Evolutionary conservation across 352 stramenopile species (phyloP).

Genomic region (Nothophytophthora sp.): DNA sequence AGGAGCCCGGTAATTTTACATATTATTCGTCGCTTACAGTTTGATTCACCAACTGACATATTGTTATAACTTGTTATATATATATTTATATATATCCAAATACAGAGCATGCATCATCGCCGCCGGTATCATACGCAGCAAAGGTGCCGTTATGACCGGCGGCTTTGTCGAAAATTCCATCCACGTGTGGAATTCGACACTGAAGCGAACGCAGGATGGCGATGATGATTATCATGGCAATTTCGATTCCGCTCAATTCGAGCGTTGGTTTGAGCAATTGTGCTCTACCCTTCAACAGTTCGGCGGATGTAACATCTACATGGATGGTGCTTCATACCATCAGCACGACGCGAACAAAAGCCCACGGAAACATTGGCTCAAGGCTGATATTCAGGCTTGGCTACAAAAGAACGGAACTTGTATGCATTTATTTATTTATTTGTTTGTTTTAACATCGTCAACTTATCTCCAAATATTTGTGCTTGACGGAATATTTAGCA

Average conservation of each 20-base stretch:
- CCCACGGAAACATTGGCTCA: too few species aligned
- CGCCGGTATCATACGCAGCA: neutral
- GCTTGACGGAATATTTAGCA: too few species aligned
- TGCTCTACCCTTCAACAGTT: neutral
- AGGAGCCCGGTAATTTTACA: slow-evolving; percentile 3
- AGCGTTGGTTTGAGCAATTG: slow-evolving; percentile 1
- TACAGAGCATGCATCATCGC: slow-evolving; percentile 6
- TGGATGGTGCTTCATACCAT: slow-evolving; percentile 1
- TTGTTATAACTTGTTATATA: neutral
- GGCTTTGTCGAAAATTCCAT: slow-evolving; percentile 1
- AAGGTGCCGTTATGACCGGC: neutral
- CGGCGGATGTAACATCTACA: slow-evolving; percentile 1
- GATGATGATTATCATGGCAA: slow-evolving; percentile 7
- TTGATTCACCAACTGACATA: too few species aligned
- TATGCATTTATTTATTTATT: too few species aligned
- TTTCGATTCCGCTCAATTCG: slow-evolving; percentile 3
- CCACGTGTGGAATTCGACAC: slow-evolving; percentile 4
- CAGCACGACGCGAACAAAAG: neutral
- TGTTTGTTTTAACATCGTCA: too few species aligned
- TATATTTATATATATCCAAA: neutral
- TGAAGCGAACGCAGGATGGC: neutral
- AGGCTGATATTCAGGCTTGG: too few species aligned
- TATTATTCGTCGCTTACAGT: too few species aligned
- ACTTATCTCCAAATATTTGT: too few species aligned
- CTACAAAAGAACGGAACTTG: too few species aligned